Base-by-base conservation (phyloP, 2,329 filamentous ascomycete species). In the Fusarium tjaetaba region DNA sequence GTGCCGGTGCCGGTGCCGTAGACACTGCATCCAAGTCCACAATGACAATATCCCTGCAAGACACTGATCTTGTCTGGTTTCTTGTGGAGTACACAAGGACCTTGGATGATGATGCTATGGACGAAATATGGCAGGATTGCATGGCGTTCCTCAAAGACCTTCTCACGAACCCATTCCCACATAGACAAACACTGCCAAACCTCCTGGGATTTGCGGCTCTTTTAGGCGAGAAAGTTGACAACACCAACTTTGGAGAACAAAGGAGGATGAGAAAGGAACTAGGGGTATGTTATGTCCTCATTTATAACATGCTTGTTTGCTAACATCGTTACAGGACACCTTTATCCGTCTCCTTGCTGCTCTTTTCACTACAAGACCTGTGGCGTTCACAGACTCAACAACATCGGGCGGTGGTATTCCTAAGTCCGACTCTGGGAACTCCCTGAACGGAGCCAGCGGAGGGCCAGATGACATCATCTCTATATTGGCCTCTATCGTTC, bases 71-170 rank as follows among this genome's bases (percentile, higher is more conserved):
- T 16, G 94, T 96, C 14, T 89, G 93, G 14, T 99, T 99, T 81
- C 83, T 98, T 49, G 93, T 97, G 13, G 93, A 96, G 71, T 99
- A 99, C 81, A 92, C 95, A 1, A 90, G 90, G 36, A 96, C 95
- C 1, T 86, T 98, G 18, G 96, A 99, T 79, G 96, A 99, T 78
- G 96, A 99, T 84, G 93, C 96, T 22, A 96, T 98, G 88, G 96
- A 99, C 78, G 96, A 99, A 82, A 97, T 99, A 55, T 99, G 96
- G 96, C 88, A 91, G 45, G 96, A 99, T 80, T 99, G 96, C 81
- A 94, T 95, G 78, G 90, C 92, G 0, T 99, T 99, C 81, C 82
- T 98, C 68, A 93, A 91, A 72, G 97, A 99, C 80, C 89, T 99
- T 34, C 87, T 99, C 34, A 91, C 92, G 30, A 99, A 99, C 79